Evolutionary conservation across 768 basidiomycete species (phyloP), one percentile per base, ranked within the genome.

Genomic region (Boletus edulis): DNA sequence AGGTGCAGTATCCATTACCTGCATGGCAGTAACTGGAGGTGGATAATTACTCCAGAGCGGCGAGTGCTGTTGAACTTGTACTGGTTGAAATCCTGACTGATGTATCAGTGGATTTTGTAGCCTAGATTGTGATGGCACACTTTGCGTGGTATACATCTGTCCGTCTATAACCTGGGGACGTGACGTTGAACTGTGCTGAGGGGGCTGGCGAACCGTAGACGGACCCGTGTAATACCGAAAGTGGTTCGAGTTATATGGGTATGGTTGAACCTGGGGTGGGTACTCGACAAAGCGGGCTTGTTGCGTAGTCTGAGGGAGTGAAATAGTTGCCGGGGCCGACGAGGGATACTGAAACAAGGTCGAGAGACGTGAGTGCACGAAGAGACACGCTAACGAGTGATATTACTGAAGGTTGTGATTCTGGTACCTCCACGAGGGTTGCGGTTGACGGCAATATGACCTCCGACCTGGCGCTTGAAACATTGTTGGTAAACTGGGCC

Each of bases 401-500:
- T 31, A 42, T 58, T 58, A 69, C 67, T 15, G 53, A 46, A 49
- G 57, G 49, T 42, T 48, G 47, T 29, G 52, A 40, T 22, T 72
- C 67, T 5, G 58, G 60, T 5, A 68, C 62, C 54, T 74, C 73
- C 27, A 70, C 72, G 14, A 75, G 62, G n/a, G 64, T 71, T 32
- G 73, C 74, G 22, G 68, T 73, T 39, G 63, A 67, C 4, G 71
- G 74, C 5, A 71, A 51, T 56, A 65, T 56, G 52, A 59, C 54
- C 67, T 64, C 62, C 13, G 63, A 15, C 11, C 43, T 57, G 39
- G 44, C 35, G 7, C 37, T 56, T 18, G 60, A 37, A 31, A 18
- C 20, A 41, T 50, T 57, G 50, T 56, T 45, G 51, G 54, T 32
- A 34, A 64, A 44, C 32, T 58, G 66, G n/a, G 59, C 42, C 18